Evolutionary conservation across 2,329 filamentous ascomycete genomes (phyloP).

Genomic region (Gnomoniopsis smithogilvyi): DNA sequence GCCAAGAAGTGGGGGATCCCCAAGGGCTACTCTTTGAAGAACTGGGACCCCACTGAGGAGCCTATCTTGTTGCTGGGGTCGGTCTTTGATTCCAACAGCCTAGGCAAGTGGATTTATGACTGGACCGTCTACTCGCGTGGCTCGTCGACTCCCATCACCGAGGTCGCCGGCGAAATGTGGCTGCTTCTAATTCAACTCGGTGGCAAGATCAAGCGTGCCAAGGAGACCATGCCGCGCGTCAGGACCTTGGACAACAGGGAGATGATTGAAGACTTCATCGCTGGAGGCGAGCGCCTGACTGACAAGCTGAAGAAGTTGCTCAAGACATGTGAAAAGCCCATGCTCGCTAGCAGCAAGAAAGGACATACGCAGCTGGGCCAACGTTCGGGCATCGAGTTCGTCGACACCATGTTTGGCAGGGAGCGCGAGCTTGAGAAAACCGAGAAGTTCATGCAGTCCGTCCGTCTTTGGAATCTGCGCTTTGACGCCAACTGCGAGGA

Average conservation of each 20-base stretch:
- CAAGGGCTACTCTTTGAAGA: conserved; percentile 88
- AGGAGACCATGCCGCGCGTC: conserved; percentile 72
- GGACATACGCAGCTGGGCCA: conserved; percentile 77
- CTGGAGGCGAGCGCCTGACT: conserved; percentile 82
- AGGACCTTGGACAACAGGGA: conserved; percentile 71
- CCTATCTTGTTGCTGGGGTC: conserved; percentile 93
- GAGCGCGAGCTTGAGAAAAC: conserved; percentile 88
- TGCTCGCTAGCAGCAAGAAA: conserved; percentile 87
- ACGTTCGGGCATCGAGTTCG: conserved; percentile 91
- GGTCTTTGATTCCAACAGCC: conserved; percentile 94
- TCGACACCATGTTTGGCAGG: conserved; percentile 90
- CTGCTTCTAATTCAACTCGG: conserved; percentile 89
- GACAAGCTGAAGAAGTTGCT: conserved; percentile 81
- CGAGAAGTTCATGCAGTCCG: conserved; percentile 86
- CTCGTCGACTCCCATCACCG: conserved; percentile 76
- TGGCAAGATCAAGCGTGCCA: conserved; percentile 88
- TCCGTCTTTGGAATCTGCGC: conserved; percentile 85
- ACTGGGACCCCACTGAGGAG: conserved; percentile 94
- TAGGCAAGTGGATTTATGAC: conserved; percentile 99
- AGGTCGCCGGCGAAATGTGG: conserved; percentile 94
- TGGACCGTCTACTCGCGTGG: conserved; percentile 95
- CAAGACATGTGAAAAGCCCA: conserved; percentile 88
- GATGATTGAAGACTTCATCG: conserved; percentile 85
- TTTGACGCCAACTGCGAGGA: conserved; percentile 97
- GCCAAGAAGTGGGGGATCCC: conserved; percentile 72